Base-by-base conservation (phyloP, 1,284 basidiomycete genomes). In the Neonothopanus nambi region DNA sequence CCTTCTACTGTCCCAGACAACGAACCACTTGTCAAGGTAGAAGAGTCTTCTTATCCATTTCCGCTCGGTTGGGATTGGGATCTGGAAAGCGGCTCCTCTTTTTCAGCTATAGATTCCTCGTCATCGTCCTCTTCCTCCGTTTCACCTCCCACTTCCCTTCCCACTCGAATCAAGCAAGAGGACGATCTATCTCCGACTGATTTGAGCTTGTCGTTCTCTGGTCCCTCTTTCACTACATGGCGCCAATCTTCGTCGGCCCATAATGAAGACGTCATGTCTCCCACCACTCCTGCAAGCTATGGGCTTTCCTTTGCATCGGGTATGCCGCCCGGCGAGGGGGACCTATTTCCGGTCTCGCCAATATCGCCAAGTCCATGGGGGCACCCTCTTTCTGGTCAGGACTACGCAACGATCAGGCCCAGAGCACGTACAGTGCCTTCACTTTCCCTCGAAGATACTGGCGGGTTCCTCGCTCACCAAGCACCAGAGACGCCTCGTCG, bases 91-190 rank as follows among this genome's bases (percentile, higher is more conserved):
- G n/a, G n/a, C n/a, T n/a, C 42, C 33, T 17, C 37, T 33, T 21
- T n/a, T 24, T n/a, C 17, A 42, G 20, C 24, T 40, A n/a, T 4
- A 24, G 39, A 35, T 37, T 30, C 40, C n/a, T n/a, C n/a, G 2
- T 46, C 49, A 11, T 57, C 56, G 12, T 35, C 52, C 15, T 55
- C 52, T n/a, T 40, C 56, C 28, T 52, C 53, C 23, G 23, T 51
- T 8, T 58, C 57, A n/a, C 54, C 47, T 41, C 53, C 54, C 6
- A 39, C 45, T 24, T 36, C 43, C 12, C 36, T 28, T n/a, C n/a
- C n/a, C 17, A 11, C 44, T 24, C 64, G 59, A 23, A 68, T 77
- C 60, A 78, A 77, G 56, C 70, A 75, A 58, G 77, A 79, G 59
- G 76, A 78, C 30, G 74, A 73, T 69, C 57, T 61, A n/a, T n/a